phyloP scores from a whole-genome alignment of 2,329 filamentous ascomycete species.

The Colletotrichum sp. region DNA sequence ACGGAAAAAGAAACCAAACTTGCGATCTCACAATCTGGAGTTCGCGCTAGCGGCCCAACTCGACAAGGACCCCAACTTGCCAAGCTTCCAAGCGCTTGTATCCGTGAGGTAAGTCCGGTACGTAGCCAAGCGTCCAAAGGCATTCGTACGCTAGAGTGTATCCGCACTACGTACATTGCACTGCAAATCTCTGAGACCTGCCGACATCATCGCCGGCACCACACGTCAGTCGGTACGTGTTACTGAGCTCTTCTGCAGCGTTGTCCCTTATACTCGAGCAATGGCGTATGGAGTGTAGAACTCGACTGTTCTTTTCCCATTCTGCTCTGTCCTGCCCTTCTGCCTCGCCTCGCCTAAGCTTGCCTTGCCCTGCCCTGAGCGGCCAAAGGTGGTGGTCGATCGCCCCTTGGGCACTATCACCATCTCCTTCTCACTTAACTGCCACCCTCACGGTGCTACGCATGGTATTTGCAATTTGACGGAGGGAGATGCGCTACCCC shows the following conservation, averaged over 20 bases:
- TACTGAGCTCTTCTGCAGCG: no score
- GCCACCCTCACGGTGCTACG: not conserved
- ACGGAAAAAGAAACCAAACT: slow-evolving; percentile 1
- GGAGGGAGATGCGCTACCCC: not conserved
- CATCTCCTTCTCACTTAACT: not conserved
- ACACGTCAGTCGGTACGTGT: not conserved
- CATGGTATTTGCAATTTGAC: not conserved
- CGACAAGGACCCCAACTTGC: slow-evolving; percentile 11
- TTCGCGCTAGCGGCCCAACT: slow-evolving; percentile 17
- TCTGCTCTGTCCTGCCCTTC: no score
- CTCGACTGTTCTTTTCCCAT: no score
- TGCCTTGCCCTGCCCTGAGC: not conserved
- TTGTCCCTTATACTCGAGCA: no score
- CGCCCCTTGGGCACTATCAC: not conserved
- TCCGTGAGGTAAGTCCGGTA: not conserved
- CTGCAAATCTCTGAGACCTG: not conserved
- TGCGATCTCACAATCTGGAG: slow-evolving; percentile 15
- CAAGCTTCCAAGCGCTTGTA: slow-evolving; percentile 8
- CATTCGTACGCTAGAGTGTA: not conserved
- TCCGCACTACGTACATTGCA: not conserved
- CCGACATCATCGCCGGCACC: not conserved
- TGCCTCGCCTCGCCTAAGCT: no score
- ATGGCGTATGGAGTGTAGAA: no score
- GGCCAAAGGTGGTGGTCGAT: not conserved
- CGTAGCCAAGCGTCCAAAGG: not conserved